Conservation (phyloP, 108 stramenopile species). For the Pseudonitzschia multistriata region DNA sequence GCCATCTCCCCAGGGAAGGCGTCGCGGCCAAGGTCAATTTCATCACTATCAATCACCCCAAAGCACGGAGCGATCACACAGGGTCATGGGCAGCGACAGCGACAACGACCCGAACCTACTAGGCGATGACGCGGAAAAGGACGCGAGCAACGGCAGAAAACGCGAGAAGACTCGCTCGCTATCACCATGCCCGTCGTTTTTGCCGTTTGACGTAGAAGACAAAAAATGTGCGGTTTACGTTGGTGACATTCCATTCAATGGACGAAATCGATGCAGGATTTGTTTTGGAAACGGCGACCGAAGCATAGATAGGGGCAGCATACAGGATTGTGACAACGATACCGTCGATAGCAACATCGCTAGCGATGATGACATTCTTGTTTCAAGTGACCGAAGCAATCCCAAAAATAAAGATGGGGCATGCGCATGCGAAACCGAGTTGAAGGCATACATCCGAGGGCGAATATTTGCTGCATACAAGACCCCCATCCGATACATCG, state of each 20-base stretch:
- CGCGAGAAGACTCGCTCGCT: not conserved
- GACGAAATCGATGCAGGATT: not conserved
- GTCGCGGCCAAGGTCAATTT: too few species aligned
- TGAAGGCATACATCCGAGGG: slow-evolving; percentile 1
- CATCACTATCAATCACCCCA: too few species aligned
- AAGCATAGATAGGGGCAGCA: not conserved
- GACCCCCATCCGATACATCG: not conserved
- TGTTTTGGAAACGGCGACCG: not conserved
- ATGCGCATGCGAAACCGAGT: not conserved
- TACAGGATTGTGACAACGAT: not conserved
- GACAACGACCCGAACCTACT: too few species aligned
- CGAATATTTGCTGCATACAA: slow-evolving; percentile 5
- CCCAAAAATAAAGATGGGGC: not conserved
- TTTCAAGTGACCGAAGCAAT: too few species aligned
- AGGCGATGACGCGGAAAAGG: too few species aligned
- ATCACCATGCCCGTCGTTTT: not conserved
- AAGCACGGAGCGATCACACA: too few species aligned
- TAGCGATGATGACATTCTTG: not conserved
- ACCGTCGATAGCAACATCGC: not conserved
- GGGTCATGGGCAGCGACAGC: too few species aligned
- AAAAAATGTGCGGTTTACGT: slow-evolving; percentile 10
- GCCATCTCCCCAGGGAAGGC: too few species aligned
- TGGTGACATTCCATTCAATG: slow-evolving; percentile 2
- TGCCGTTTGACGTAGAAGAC: slow-evolving; percentile 3
- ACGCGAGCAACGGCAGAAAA: not conserved